phyloP scores from a whole-genome alignment of 1,284 basidiomycete species.

The Schizophyllum commune region DNA sequence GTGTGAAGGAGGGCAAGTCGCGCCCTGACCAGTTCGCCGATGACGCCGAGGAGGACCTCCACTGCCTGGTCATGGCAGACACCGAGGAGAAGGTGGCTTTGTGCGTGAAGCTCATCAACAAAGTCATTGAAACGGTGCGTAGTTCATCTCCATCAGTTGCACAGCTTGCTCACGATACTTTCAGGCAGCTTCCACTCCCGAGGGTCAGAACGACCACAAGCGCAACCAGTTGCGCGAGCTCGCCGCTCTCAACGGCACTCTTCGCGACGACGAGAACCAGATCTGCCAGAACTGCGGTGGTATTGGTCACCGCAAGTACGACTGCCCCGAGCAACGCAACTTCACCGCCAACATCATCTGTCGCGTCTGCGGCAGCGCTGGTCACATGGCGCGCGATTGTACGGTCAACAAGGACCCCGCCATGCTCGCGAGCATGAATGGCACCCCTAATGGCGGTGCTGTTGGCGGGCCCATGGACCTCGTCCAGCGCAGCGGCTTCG shows the following conservation, averaged over 20 bases:
- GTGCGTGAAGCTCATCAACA: slow-evolving; percentile 95
- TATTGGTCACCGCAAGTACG: slow-evolving; percentile 92
- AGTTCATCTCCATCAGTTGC: neutral
- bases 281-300: slow-evolving; percentile 98
- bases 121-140: slow-evolving; percentile 94
- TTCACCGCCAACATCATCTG: slow-evolving; percentile 98
- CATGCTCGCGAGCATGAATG: slow-evolving; percentile 26
- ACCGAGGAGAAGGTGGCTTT: slow-evolving; percentile 84
- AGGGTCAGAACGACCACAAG: slow-evolving; percentile 99
- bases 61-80: slow-evolving; percentile 95
- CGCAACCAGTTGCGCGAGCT: slow-evolving; percentile 97
- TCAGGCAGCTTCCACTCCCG: slow-evolving; percentile 95
- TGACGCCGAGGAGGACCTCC: slow-evolving; percentile 98
- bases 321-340: slow-evolving; percentile 93
- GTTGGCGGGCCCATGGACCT: slow-evolving; percentile 25
- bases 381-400: slow-evolving; percentile 97
- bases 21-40: slow-evolving; percentile 88
- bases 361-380: slow-evolving; percentile 89
- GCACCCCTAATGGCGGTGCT: slow-evolving; percentile 20
- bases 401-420: slow-evolving; percentile 77
- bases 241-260: slow-evolving; percentile 95
- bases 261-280: slow-evolving; percentile 99
- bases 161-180: slow-evolving; percentile 10
- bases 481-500: slow-evolving; percentile 64
- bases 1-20: slow-evolving; percentile 97